Evolutionary conservation across 1,284 basidiomycete genomes (phyloP), one percentile per base, ranked within the genome.

Genomic region (Ceratobasidium sp.): DNA sequence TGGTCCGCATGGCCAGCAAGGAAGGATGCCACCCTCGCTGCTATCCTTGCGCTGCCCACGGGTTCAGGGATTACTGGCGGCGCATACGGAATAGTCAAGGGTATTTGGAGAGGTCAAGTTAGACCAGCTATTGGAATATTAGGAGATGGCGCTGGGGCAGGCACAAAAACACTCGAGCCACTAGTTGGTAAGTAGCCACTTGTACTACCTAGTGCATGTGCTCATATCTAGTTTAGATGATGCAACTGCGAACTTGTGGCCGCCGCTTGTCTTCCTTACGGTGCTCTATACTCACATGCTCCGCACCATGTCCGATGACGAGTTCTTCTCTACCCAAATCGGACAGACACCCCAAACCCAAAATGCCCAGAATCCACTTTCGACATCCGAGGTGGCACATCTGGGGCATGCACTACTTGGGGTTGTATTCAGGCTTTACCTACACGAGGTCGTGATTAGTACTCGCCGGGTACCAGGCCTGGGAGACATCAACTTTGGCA

Each of bases 291-390:
- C 87, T 1, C 90, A 96, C 72, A 86, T 88, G 11, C 84, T 99
- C 19, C 82, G 95, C 44, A 93, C 95, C 0, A 91, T 99, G 81
- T 93, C 93, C 1, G 97, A 99, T 74, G 96, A 98, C 77, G 96
- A 99, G 77, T 98, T 99, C 79, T 95, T 95, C 76, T 84, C 86
- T 0, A 78, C 78, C 2, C 68, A 72, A 1, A 71, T 74, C 14
- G 68, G 74, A 30, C 44, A 72, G 11, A 69, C 75, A 11, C 69
- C 73, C 7, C 71, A 46, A 41, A 57, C 46, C 30, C 74, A 9
- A 25, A 42, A 50, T 25, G 76, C 81, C 0, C 79, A 85, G 19
- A 95, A 95, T 73, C 90, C 93, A 0, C 82, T 99, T 33, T 66
- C 60, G 41, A 66, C 60, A 23, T 66, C 60, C 29, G 60, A 66